phyloP scores from a whole-genome alignment of 2,329 filamentous ascomycete genomes.

The Cadophora malorum region DNA sequence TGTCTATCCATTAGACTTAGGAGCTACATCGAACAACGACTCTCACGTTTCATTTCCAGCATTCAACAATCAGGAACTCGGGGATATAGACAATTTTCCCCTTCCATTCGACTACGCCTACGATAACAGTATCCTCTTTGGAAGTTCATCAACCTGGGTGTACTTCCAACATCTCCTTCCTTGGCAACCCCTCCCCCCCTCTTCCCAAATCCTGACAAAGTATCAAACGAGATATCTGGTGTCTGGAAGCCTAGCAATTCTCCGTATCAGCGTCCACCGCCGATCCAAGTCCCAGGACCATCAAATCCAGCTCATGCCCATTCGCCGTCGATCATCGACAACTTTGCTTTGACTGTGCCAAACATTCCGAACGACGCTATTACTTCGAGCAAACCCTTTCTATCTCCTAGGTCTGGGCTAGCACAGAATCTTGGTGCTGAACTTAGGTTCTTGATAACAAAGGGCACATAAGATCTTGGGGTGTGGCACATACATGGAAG shows the following conservation, averaged over 20 bases:
- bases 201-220: background rate
- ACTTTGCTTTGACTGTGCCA: no score
- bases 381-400: no score
- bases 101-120: background rate
- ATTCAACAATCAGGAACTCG: background rate
- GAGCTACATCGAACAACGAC: constrained; percentile 19
- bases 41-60: background rate
- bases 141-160: background rate
- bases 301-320: no score
- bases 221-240: no score
- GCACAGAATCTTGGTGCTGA: background rate
- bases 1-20: constrained; percentile 13
- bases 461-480: background rate
- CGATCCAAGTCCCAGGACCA: background rate
- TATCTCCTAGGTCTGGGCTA: background rate
- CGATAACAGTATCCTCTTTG: background rate
- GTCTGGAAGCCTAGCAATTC: no score
- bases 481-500: background rate
- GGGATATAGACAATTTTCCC: background rate
- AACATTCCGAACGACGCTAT: no score
- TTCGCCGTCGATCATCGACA: no score
- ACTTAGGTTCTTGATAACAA: background rate
- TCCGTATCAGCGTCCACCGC: background rate
- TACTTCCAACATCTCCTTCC: background rate
- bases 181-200: background rate